Percentiles rank a stretch among this genome's conserved stretches.
These are phyloP conservation scores for Aspergillus sergii DNA, from an alignment of 2,329 filamentous ascomycete species.

Conservation along the genomic window DNA sequence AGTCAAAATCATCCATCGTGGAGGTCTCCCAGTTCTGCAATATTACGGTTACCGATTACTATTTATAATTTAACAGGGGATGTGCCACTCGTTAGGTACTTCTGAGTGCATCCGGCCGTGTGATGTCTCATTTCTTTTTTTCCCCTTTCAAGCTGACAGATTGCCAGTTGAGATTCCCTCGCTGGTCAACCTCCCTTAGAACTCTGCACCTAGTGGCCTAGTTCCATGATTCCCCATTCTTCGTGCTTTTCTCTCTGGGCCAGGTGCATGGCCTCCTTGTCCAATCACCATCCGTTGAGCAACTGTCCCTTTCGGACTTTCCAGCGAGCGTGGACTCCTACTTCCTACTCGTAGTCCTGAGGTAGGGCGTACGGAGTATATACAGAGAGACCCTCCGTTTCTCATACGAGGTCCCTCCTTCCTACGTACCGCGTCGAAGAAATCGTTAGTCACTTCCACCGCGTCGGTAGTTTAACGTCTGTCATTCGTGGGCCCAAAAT, in stretches of 20 bases:
- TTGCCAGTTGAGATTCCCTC: neutral
- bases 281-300: conserved; percentile 14
- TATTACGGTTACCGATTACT: neutral
- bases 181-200: neutral
- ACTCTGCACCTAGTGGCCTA: neutral
- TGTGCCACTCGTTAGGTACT: neutral
- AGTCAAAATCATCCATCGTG: too few relatives aligned
- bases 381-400: neutral
- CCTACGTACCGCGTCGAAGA: neutral
- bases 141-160: conserved; percentile 1
- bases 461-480: neutral
- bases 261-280: conserved; percentile 5
- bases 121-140: conserved; percentile 9
- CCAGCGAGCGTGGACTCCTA: conserved; percentile 5
- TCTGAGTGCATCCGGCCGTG: neutral
- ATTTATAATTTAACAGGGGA: neutral
- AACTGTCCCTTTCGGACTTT: conserved; percentile 9
- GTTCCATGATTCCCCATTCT: neutral
- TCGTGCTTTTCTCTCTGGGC: neutral
- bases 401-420: neutral
- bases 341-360: neutral
- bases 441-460: neutral
- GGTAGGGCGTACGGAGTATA: neutral
- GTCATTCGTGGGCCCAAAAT: neutral
- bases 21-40: neutral